A percentile compares a stretch with the other conserved stretches of the same genome.
phyloP scores from a whole-genome alignment of 2,329 filamentous ascomycete genomes.

The Graphilbum ipis-grandicollis region DNA sequence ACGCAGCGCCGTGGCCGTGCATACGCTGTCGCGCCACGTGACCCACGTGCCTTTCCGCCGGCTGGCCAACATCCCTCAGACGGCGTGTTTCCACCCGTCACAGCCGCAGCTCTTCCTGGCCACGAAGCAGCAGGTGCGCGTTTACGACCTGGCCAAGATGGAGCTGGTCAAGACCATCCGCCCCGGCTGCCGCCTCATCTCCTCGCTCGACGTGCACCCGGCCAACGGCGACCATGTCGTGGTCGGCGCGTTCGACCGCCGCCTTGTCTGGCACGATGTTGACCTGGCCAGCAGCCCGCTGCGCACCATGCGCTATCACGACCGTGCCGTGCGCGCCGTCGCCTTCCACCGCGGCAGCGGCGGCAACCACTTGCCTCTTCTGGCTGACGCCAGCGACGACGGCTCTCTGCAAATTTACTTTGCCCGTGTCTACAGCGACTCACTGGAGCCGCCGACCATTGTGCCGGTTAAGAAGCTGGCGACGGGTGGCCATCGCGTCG shows the following conservation, averaged over 20 bases:
- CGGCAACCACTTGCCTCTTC: slow-evolving; percentile 50
- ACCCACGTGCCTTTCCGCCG: slow-evolving; percentile 87
- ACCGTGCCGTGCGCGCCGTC: slow-evolving; percentile 77
- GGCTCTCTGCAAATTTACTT: slow-evolving; percentile 93
- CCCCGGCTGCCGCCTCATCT: slow-evolving; percentile 86
- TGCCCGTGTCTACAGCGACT: slow-evolving; percentile 81
- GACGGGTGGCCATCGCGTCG: slow-evolving; percentile 58
- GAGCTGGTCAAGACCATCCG: slow-evolving; percentile 86
- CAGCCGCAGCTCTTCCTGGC: slow-evolving; percentile 91
- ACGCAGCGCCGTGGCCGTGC: slow-evolving; percentile 72
- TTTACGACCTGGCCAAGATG: slow-evolving; percentile 84
- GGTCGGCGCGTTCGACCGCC: slow-evolving; percentile 84
- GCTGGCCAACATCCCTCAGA: slow-evolving; percentile 59
- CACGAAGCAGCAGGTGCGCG: slow-evolving; percentile 80
- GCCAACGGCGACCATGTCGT: slow-evolving; percentile 77
- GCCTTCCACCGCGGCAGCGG: slow-evolving; percentile 64
- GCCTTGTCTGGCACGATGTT: slow-evolving; percentile 90
- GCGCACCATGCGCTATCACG: slow-evolving; percentile 92
- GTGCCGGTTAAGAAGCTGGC: slow-evolving; percentile 88
- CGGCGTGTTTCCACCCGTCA: slow-evolving; percentile 85
- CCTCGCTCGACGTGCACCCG: slow-evolving; percentile 81
- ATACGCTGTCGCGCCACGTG: slow-evolving; percentile 86
- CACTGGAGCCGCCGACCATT: slow-evolving; percentile 93
- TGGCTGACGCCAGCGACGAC: slow-evolving; percentile 90
- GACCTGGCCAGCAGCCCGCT: slow-evolving; percentile 82